phyloP scores from a whole-genome alignment of 345 rosid genomes.

The Orychophragmus violaceus region DNA sequence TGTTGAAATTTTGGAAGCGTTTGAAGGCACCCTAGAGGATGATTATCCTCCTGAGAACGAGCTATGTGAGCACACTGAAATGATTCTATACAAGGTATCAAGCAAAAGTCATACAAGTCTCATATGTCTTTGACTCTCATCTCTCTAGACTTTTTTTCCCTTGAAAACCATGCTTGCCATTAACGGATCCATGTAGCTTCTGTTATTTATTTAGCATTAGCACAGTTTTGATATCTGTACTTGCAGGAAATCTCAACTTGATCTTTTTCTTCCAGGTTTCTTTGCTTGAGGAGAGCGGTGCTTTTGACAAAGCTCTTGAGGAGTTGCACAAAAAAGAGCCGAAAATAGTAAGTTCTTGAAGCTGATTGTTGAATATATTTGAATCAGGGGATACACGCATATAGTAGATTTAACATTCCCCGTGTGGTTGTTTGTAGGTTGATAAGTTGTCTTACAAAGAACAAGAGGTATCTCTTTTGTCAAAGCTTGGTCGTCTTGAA shows the following conservation, averaged over 20 bases:
- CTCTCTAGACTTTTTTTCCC: background rate
- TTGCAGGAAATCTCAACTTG: slow-evolving; percentile 4
- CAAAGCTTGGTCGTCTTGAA: slow-evolving; percentile 64
- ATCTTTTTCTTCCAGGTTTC: slow-evolving; percentile 47
- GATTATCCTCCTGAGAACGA: slow-evolving; percentile 98
- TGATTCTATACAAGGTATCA: slow-evolving; percentile 93
- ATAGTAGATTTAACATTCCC: slow-evolving; percentile 16
- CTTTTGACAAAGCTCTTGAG: slow-evolving; percentile 64
- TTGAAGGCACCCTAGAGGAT: slow-evolving; percentile 98
- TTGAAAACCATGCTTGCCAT: background rate
- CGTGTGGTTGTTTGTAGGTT: slow-evolving; percentile 48
- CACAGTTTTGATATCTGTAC: background rate
- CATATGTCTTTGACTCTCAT: background rate
- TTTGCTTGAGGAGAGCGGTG: slow-evolving; percentile 79
- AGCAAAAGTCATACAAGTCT: background rate
- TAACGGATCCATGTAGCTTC: background rate
- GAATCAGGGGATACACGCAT: background rate
- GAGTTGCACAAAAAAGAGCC: slow-evolving; percentile 68
- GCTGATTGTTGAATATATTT: background rate
- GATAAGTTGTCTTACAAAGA: slow-evolving; percentile 79
- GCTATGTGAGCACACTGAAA: slow-evolving; percentile 92
- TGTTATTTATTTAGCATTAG: background rate
- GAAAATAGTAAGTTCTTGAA: slow-evolving; percentile 64
- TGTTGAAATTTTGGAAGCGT: slow-evolving; percentile 95
- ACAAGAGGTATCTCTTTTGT: slow-evolving; percentile 79